Evolutionary conservation across 768 basidiomycete species (phyloP), one percentile per base, ranked within the genome.

Genomic region (Lactarius sp.): DNA sequence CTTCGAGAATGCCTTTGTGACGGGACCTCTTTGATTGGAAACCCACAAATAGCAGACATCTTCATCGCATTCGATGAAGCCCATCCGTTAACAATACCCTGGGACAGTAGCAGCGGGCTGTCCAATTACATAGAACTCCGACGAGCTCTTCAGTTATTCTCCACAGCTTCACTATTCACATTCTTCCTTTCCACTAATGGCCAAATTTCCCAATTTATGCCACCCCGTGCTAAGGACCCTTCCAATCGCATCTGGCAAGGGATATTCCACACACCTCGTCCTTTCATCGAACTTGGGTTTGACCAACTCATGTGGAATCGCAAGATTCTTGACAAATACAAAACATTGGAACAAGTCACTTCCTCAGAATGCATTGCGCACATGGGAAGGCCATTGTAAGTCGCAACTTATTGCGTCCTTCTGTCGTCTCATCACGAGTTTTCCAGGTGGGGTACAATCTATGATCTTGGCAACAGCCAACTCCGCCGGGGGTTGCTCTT

Each of bases 41-140:
- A 37, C 7, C 7, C 10, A 10, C 36, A 8, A 8, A 8, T 37
- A 3, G 9, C 36, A n/a, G 42, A 52, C 16, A 31, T 60, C 20
- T 58, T 58, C 34, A 37, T 58, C n/a, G 9, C 14, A 16, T 58
- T 58, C 8, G 57, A 58, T 39, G 47, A 58, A 14, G 47, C 57
- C 10, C 36, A 51, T 10, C 1, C 20, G 20, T 41, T 51, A 20
- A 9, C 37, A 4, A 27, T 22, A 13, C 6, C 9, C 1, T 14
- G 42, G 42, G 6, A 18, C 22, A 16, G 14, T 0, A 1, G 2
- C 4, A 4, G 22, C 16, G 10, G n/a, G 5, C 34, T 34, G 34
- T 37, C n/a, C 27, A 42, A 50, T n/a, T 50, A 39, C 46, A 27
- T 8, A 2, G 47, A 49, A 39, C 57, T 58, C 13, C 20, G 31